Evolutionary conservation across 176 grass and related monocot genomes (phyloP).

Genomic region (Carex parvula): DNA sequence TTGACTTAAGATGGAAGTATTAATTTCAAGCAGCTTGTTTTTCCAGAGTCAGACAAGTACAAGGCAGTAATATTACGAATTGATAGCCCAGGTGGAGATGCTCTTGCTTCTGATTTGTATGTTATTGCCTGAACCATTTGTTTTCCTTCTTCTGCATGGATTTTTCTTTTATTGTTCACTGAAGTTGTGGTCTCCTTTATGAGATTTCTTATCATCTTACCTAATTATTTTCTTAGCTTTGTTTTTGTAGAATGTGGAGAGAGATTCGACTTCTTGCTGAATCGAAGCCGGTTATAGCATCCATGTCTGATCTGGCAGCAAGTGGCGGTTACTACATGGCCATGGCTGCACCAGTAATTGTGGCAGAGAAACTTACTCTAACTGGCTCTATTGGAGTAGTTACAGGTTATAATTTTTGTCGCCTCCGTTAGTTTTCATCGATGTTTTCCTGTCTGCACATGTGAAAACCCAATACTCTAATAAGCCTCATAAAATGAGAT

Average conservation of each 20-base stretch:
- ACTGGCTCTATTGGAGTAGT: conserved; percentile 97
- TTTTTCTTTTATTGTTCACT: not conserved
- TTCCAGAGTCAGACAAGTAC: conserved; percentile 72
- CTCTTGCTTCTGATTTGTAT: conserved; percentile 98
- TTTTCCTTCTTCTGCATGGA: not conserved
- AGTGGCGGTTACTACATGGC: conserved; percentile 96
- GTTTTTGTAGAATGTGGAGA: conserved; percentile 88
- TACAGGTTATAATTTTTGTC: conserved; percentile 52
- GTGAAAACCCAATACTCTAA: not conserved
- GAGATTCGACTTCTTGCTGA: conserved; percentile 85
- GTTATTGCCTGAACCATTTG: conserved; percentile 23
- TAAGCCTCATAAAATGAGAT: not conserved
- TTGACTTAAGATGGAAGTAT: conserved; percentile 24
- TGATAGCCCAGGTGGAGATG: conserved; percentile 97
- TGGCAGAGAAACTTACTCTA: conserved; percentile 93
- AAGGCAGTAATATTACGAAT: conserved; percentile 93
- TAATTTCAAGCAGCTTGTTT: conserved; percentile 31
- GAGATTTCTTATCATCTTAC: not conserved
- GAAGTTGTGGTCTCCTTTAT: not conserved
- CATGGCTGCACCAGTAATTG: conserved; percentile 85
- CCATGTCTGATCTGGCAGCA: conserved; percentile 95
- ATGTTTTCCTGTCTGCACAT: not conserved
- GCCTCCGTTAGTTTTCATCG: conserved; percentile 17
- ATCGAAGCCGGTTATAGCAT: conserved; percentile 87
- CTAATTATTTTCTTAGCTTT: conserved; percentile 15